These are phyloP conservation scores for Butyriboletus loyo DNA, from an alignment of 768 basidiomycete genomes.

Conservation along the genomic window DNA sequence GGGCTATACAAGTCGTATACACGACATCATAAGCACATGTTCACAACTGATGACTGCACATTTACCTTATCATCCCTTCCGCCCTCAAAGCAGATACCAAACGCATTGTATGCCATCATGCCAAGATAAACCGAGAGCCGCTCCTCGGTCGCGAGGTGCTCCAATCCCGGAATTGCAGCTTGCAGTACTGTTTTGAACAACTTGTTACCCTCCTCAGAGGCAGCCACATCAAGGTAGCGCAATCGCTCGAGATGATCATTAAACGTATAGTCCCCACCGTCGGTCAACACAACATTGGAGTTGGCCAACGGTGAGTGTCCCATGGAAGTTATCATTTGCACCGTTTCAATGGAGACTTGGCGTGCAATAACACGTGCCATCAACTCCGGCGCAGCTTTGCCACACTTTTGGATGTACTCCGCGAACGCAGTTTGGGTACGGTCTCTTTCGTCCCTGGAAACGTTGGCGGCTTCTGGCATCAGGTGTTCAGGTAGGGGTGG, in stretches of 20 bases:
- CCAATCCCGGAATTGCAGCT: slow-evolving; percentile 65
- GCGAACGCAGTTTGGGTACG: slow-evolving; percentile 60
- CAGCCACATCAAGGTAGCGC: slow-evolving; percentile 57
- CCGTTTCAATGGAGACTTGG: slow-evolving; percentile 63
- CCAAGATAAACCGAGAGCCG: slow-evolving; percentile 58
- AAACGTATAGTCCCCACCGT: slow-evolving; percentile 54
- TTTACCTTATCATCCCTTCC: slow-evolving; percentile 72
- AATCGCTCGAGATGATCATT: slow-evolving; percentile 78
- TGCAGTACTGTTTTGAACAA: slow-evolving; percentile 54
- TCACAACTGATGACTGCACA: neutral
- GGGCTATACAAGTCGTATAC: slow-evolving; percentile 41
- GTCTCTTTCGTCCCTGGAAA: slow-evolving; percentile 43
- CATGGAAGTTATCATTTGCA: slow-evolving; percentile 45
- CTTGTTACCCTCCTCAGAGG: slow-evolving; percentile 46
- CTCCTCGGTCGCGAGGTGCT: slow-evolving; percentile 65
- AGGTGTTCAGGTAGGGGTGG: slow-evolving; percentile 50
- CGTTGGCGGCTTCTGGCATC: slow-evolving; percentile 31
- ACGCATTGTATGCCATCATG: slow-evolving; percentile 75
- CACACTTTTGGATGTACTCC: slow-evolving; percentile 50
- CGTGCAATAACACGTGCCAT: slow-evolving; percentile 71
- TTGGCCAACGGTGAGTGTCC: slow-evolving; percentile 9
- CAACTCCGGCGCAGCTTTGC: slow-evolving; percentile 49
- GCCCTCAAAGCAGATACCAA: slow-evolving; percentile 63
- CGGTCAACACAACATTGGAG: slow-evolving; percentile 33
- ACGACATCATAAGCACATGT: neutral